Base-by-base conservation (phyloP, 2,329 filamentous ascomycete species). In the Xylariaceae sp. region DNA sequence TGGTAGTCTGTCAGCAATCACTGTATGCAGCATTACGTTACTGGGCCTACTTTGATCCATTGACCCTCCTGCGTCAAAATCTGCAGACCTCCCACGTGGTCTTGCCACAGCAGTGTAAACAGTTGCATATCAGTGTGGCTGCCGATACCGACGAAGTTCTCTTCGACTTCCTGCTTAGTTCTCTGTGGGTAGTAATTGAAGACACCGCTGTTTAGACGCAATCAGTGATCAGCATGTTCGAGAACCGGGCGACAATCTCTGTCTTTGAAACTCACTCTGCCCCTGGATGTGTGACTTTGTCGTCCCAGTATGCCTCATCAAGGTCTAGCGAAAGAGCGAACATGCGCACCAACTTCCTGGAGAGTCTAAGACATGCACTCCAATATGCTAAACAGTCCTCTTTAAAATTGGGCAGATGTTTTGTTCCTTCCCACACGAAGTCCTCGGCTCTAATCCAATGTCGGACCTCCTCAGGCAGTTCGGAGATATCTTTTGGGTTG, bases 241-340 rank as follows among this genome's bases (percentile, higher is more conserved):
- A 30, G 15, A 36, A 42, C 12, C 33, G 15, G 19, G 44, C 31
- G 2, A 15, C 10, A 19, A 11, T 11, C 6, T 11, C 31, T 31
- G 11, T n/a, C 33, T 36, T 17, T 15, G 40, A 35, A 47, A 11
- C 51, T 39, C 15, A 56, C 53, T 69, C 64, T 7, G 68, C 70
- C 32, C 72, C 79, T 0, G 81, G 81, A 54, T 77, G 73, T 0
- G 71, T 74, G 15, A 75, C 74, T 46, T 80, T 75, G 3, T 66
- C 65, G 52, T 83, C 79, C 58, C 83, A 83, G 47, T 77, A 76
- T 32, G 72, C 59, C 57, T 84, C 80, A 0, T 73, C 69, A 3
- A 83, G 66, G 11, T 73, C 71, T 2, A 84, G 68, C 5, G 74
- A 75, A 2, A 85, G 67, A 0, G 81, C 80, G 56, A 85, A 81